These are phyloP conservation scores for Apiospora phragmitis DNA, from an alignment of 2,329 filamentous ascomycete species.

Conservation along the genomic window DNA sequence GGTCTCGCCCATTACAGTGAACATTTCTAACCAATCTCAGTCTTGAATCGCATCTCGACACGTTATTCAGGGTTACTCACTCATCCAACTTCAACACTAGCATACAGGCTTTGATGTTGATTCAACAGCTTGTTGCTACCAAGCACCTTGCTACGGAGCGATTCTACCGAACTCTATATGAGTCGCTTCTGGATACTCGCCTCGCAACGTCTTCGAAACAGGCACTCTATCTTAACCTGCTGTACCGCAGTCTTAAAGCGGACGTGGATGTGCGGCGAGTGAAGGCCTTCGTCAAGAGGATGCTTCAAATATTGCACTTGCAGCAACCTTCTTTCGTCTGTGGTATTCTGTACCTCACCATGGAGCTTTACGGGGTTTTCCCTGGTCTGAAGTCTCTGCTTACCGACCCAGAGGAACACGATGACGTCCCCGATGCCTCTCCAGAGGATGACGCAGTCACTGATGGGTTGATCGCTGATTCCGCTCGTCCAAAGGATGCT, in stretches of 20 bases:
- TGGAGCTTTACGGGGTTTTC: constrained; percentile 77
- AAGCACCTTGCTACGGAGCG: constrained; percentile 83
- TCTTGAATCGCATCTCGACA: constrained; percentile 87
- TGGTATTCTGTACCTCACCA: constrained; percentile 86
- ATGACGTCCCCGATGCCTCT: constrained; percentile 61
- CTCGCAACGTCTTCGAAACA: constrained; percentile 91
- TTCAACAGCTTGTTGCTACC: constrained; percentile 83
- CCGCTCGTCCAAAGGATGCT: constrained; percentile 30
- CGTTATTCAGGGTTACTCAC: constrained; percentile 92
- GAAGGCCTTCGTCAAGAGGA: constrained; percentile 92
- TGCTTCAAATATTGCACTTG: constrained; percentile 82
- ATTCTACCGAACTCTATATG: constrained; percentile 94
- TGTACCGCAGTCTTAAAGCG: constrained; percentile 84
- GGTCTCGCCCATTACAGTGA: background rate
- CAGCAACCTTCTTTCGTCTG: constrained; percentile 93
- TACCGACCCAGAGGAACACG: constrained; percentile 77
- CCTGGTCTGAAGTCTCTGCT: constrained; percentile 78
- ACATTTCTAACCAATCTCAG: constrained; percentile 40
- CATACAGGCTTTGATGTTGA: constrained; percentile 90
- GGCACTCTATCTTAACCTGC: constrained; percentile 87
- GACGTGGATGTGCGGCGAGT: constrained; percentile 90
- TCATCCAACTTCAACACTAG: constrained; percentile 99
- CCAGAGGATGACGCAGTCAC: constrained; percentile 21
- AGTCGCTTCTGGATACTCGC: constrained; percentile 88
- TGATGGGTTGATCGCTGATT: constrained; percentile 24